phyloP scores from a whole-genome alignment of 2,329 filamentous ascomycete species.

The Elsinoe fawcettii region DNA sequence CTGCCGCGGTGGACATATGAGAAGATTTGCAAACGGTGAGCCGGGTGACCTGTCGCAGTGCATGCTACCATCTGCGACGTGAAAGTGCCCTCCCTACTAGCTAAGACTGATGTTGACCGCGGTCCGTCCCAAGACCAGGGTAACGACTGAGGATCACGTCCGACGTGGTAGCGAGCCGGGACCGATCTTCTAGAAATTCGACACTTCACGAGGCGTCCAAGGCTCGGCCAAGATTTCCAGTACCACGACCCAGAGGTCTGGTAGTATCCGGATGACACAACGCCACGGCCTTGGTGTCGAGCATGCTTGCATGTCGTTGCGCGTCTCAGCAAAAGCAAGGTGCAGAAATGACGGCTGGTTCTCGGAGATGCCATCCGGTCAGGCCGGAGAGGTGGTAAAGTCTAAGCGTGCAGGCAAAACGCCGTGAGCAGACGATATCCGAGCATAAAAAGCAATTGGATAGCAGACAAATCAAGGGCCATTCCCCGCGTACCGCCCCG shows the following conservation, averaged over 20 bases:
- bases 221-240: not conserved
- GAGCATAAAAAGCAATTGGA: conserved; percentile 4
- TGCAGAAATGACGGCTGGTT: not conserved
- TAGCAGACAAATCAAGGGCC: not conserved
- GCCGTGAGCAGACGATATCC: not conserved
- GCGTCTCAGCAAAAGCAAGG: not conserved
- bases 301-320: not conserved
- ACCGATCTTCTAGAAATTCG: not conserved
- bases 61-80: not conserved
- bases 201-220: not conserved
- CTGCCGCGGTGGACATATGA: conserved; percentile 14
- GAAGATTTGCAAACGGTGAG: conserved; percentile 14
- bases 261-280: not conserved
- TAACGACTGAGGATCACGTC: not conserved
- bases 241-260: not conserved
- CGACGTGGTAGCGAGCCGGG: not conserved
- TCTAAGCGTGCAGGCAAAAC: not conserved
- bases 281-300: not conserved
- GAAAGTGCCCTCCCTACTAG: not conserved
- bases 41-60: not conserved
- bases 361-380: not conserved
- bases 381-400: not conserved
- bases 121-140: not conserved
- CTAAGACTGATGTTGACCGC: too few relatives aligned
- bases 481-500: conserved; percentile 7